Percentiles rank a stretch among this genome's conserved stretches.
phyloP scores from a whole-genome alignment of 2,329 filamentous ascomycete genomes.

The Zelopaecilomyces penicillatus region DNA sequence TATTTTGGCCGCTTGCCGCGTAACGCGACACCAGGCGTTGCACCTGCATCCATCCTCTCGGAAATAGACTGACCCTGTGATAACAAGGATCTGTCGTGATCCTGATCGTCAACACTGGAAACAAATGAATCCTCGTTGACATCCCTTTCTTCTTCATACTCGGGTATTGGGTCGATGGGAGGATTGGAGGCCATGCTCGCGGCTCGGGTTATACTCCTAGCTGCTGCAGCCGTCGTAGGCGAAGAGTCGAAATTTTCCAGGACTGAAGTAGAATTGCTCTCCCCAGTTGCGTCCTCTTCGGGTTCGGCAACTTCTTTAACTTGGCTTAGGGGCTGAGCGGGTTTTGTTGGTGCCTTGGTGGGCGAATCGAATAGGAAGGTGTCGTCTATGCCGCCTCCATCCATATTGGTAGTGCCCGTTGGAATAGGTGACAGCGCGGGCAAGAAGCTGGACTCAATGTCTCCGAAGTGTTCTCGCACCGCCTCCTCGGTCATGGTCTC shows the following conservation, averaged over 20 bases:
- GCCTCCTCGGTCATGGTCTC: conserved; percentile 46
- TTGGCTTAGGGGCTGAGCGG: conserved; percentile 1
- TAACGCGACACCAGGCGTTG: conserved; percentile 38
- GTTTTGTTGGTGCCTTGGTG: conserved; percentile 22
- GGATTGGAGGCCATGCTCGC: conserved; percentile 35
- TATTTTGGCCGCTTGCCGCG: conserved; percentile 46
- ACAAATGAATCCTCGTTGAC: conserved; percentile 22
- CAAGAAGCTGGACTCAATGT: conserved; percentile 59
- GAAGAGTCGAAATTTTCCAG: conserved; percentile 49
- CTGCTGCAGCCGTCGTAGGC: conserved; percentile 46
- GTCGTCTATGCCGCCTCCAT: conserved; percentile 41
- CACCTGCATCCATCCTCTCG: conserved; percentile 34
- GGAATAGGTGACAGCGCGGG: conserved; percentile 49
- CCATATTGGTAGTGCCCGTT: conserved; percentile 30
- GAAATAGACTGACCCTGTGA: conserved; percentile 22
- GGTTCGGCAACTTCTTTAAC: not conserved
- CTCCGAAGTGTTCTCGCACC: conserved; percentile 49
- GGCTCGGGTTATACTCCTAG: conserved; percentile 44
- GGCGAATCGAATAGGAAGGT: conserved; percentile 50
- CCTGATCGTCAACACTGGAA: conserved; percentile 21
- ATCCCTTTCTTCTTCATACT: conserved; percentile 19
- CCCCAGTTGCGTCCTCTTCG: conserved; percentile 19
- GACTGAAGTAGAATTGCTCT: conserved; percentile 37
- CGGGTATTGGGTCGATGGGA: conserved; percentile 10
- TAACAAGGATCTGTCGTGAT: conserved; percentile 20